Base-by-base conservation (phyloP, 768 basidiomycete species). In the Rhizopogon sp. region DNA sequence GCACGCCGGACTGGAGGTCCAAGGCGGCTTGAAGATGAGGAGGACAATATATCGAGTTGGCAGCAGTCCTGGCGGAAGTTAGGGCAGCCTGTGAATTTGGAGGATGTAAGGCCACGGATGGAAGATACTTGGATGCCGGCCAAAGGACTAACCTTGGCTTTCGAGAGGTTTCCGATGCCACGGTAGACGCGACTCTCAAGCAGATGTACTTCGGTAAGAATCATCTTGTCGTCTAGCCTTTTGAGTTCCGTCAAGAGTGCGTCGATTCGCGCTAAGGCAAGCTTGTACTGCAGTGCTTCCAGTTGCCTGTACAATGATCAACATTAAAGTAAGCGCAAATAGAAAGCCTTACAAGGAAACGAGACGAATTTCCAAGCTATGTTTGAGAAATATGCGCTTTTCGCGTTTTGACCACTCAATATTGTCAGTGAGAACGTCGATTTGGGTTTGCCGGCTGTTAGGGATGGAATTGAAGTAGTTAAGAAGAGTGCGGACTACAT, bases 181-280 rank as follows among this genome's bases (percentile, higher is more conserved):
- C 93, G 84, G 65, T 95, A 92, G 1, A 95, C 92, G 43, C 93
- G 75, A 55, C 90, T 91, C 72, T 99, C 96, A 39, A 98, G 80
- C 8, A 99, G 79, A 63, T 96, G 94, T 0, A 98, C 94, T 67
- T 98, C 96, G 3, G 95, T 98, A 31, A 99, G 79, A 58, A 98
- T 90, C 82, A 96, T 88, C 77, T 98, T 98, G 74, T 98, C 97
- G 69, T 99, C 96, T 28, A 99, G 76, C 25, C 87, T 82, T 71
- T 90, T 93, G 17, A 99, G 81, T 70, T 98, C 97, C 1, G 87
- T 87, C 35, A 98, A 78, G n/a, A 99, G 81, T 0, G 78, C 76
- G 57, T 95, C 93, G 58, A 98, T 94, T 49, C 93, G 79, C 0
- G 80, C 64, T 13, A 98, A 78, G 0, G 96, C 93, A 0, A 83